Evolutionary conservation across 176 grass and related monocot species (phyloP), one percentile per base, ranked within the genome.

Genomic region (Carex littledalei): DNA sequence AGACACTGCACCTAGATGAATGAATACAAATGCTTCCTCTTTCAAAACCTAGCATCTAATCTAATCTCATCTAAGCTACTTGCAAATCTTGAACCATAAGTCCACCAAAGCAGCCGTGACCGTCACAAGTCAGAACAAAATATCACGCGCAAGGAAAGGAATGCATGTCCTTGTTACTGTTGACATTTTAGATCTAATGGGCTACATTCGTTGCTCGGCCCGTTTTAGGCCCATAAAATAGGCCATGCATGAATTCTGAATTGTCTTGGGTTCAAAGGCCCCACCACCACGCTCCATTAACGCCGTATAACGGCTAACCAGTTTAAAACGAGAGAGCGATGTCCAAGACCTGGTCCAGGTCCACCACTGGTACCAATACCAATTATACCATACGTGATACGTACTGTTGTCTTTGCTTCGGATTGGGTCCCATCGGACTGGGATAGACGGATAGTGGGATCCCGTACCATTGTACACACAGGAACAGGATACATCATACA

Each of bases 401-500:
- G 5, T 50, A 50, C 10, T 50, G 47, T 50, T 11, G 10, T 50
- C 9, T 11, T 2, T 50, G 47, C 47, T 50, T 39, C 37, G 4
- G 4, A 39, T 39, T 35, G 34, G 34, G 43, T 45, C 53, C 53
- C 53, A 14, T 55, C 3, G 55, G 17, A 57, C 62, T 64, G 20
- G 37, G 37, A 39, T 39, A 39, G 37, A 39, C 4, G 22, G 9
- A 29, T 26, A 5, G 24, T 41, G 45, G 15, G 34, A 82, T 82
- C 58, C 80, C n/a, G 58, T 67, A 54, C 43, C 5, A 2, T 47
- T 10, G 41, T 49, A 49, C 39, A 14, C 37, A 83, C 80, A 52
- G 10, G 56, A 81, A 83, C 80, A 52, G 10, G 56, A 81, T 37
- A 49, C 18, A 82, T 60, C 80, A 81, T 37, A 49, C 18, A 82